Evolutionary conservation across 2,329 filamentous ascomycete species (phyloP).

Genomic region (Stagonosporopsis rhizophila): DNA sequence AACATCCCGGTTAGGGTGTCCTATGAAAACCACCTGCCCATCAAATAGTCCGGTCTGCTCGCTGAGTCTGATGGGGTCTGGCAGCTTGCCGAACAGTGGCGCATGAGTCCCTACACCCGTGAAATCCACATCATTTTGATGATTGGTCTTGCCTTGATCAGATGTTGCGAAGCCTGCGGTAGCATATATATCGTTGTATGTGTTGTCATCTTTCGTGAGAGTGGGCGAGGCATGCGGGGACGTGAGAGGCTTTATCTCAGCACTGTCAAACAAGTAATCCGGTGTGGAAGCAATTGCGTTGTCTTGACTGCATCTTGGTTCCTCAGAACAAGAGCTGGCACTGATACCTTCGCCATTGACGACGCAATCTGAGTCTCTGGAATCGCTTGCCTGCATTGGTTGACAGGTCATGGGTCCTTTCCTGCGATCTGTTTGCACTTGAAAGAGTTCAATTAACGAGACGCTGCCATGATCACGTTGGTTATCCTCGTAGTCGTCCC

Average conservation of each 20-base stretch:
- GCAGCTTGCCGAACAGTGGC: conserved; percentile 53
- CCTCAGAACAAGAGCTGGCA: neutral
- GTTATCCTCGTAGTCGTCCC: conserved; percentile 23
- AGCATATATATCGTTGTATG: neutral
- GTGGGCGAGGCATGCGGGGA: neutral
- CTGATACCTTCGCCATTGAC: conserved; percentile 7
- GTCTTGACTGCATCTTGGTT: neutral
- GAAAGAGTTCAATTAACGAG: conserved; percentile 30
- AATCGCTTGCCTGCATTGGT: conserved; percentile 29
- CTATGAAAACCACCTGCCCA: conserved; percentile 55
- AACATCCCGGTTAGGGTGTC: conserved; percentile 57
- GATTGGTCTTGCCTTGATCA: neutral
- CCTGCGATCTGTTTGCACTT: conserved; percentile 30
- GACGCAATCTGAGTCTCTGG: conserved; percentile 16
- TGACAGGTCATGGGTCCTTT: conserved; percentile 34
- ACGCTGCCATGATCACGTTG: conserved; percentile 23
- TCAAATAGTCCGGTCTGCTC: conserved; percentile 41
- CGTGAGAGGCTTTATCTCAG: neutral
- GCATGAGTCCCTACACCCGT: conserved; percentile 24
- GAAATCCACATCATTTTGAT: neutral
- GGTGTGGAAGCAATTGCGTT: no score
- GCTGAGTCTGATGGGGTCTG: conserved; percentile 51
- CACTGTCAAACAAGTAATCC: neutral
- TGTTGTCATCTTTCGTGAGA: neutral
- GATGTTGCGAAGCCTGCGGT: neutral